Percentiles rank a stretch among this genome's conserved stretches.
Conservation (phyloP, 768 basidiomycete species). For the Pleurotus salmoneostramineus region DNA sequence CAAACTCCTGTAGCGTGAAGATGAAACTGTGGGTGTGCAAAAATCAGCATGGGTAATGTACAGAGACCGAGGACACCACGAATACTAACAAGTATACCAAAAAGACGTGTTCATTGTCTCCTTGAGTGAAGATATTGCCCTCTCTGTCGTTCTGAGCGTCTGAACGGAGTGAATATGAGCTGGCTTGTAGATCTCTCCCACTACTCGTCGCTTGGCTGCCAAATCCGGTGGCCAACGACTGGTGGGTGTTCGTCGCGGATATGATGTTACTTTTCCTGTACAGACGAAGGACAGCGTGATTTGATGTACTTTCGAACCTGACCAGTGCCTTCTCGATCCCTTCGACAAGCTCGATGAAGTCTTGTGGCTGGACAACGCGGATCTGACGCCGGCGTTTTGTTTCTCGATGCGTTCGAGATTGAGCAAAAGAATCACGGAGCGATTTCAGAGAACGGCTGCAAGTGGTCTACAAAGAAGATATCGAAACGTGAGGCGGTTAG, state of each 20-base stretch:
- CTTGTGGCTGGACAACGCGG: slow-evolving; percentile 41
- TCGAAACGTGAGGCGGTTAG: neutral
- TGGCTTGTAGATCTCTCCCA: slow-evolving; percentile 1
- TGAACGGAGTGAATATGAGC: slow-evolving; percentile 8
- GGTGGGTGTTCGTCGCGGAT: slow-evolving; percentile 6
- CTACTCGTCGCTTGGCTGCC: neutral
- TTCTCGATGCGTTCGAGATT: slow-evolving; percentile 28
- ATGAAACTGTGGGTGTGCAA: slow-evolving; percentile 62
- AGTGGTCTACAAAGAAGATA: slow-evolving; percentile 41
- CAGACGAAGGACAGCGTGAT: slow-evolving; percentile 74
- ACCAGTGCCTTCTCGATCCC: slow-evolving; percentile 65
- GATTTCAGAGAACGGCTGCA: slow-evolving; percentile 58
- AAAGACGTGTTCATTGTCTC: slow-evolving; percentile 82
- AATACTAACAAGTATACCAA: slow-evolving; percentile 83
- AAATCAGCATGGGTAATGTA: neutral
- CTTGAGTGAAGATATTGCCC: slow-evolving; percentile 32
- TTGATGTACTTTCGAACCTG: slow-evolving; percentile 79
- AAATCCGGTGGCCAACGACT: neutral
- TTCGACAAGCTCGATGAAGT: slow-evolving; percentile 62
- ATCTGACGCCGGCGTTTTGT: slow-evolving; percentile 20
- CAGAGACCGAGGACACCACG: slow-evolving; percentile 2
- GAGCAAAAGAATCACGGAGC: slow-evolving; percentile 64
- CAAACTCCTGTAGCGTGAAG: slow-evolving; percentile 94
- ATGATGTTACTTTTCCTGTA: slow-evolving; percentile 53
- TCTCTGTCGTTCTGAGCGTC: slow-evolving; percentile 22